Evolutionary conservation across 192 early-diverging fungal species (phyloP).

Genomic region (Spizellomyces sp.): DNA sequence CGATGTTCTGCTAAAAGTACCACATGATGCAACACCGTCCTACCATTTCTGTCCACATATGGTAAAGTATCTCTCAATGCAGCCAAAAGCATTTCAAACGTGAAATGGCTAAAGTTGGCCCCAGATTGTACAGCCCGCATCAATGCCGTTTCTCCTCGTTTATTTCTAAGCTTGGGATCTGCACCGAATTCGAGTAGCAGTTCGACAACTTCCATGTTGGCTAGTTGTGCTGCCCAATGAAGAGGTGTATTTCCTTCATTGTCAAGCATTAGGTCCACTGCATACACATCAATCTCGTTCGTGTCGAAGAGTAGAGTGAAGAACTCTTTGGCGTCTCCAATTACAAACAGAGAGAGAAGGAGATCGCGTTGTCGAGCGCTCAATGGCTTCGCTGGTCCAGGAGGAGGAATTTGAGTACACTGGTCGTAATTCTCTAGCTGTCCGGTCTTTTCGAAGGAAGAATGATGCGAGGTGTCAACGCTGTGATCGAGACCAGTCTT

Average conservation of each 20-base stretch:
- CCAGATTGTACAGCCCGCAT: neutral
- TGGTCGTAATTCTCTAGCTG: no score
- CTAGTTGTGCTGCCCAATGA: neutral
- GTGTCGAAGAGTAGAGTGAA: neutral
- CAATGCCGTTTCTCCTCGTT: neutral
- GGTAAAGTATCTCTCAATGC: neutral
- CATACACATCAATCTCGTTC: neutral
- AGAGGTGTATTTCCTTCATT: constrained; percentile 1
- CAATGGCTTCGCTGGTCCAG: neutral
- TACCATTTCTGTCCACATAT: neutral
- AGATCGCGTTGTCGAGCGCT: neutral
- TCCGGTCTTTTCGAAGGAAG: no score
- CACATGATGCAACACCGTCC: neutral
- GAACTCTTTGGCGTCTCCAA: neutral
- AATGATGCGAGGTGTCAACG: no score
- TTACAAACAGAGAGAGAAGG: neutral
- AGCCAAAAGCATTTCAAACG: neutral
- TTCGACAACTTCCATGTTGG: neutral
- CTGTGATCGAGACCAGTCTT: no score
- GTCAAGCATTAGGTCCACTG: neutral
- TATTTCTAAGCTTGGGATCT: neutral
- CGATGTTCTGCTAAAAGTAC: neutral
- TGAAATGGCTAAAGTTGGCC: neutral
- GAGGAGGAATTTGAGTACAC: no score
- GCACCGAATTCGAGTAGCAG: neutral